A percentile compares a stretch with the other conserved stretches of the same genome.
Evolutionary conservation across 1,284 basidiomycete species (phyloP).

Genomic region (Xerocomus minutiporus): DNA sequence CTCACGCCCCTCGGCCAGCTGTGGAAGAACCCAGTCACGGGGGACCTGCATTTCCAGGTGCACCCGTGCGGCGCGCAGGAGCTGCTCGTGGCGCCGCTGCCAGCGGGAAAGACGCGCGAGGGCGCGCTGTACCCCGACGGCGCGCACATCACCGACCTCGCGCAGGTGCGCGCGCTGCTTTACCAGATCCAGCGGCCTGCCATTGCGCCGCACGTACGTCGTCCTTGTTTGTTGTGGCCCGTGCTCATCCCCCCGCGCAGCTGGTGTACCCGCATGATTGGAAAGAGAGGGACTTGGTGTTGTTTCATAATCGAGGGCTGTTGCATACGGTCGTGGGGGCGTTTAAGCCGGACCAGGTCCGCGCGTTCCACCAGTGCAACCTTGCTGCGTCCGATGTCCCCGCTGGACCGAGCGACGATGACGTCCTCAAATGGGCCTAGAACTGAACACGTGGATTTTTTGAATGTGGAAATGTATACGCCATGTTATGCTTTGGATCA

Average conservation of each 20-base stretch:
- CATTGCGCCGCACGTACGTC: slow-evolving; percentile 54
- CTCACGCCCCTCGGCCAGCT: slow-evolving; percentile 36
- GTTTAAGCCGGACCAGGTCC: slow-evolving; percentile 57
- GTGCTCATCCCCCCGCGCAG: slow-evolving; percentile 18
- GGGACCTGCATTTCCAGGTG: slow-evolving; percentile 65
- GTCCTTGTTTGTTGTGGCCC: not conserved
- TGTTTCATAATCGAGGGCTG: slow-evolving; percentile 71
- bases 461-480: not conserved
- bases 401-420: slow-evolving; percentile 46
- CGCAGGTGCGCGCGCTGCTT: slow-evolving; percentile 55
- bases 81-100: slow-evolving; percentile 54
- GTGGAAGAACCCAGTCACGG: slow-evolving; percentile 80
- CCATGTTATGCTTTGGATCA: not conserved
- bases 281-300: slow-evolving; percentile 56
- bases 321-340: slow-evolving; percentile 69
- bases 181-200: slow-evolving; percentile 73
- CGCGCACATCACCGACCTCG: slow-evolving; percentile 56
- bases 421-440: slow-evolving; percentile 42
- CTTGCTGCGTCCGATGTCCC: slow-evolving; percentile 59
- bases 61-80: slow-evolving; percentile 53
- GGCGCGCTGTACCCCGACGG: slow-evolving; percentile 66
- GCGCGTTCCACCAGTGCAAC: slow-evolving; percentile 66
- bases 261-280: slow-evolving; percentile 61
- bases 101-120: slow-evolving; percentile 39
- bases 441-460: no score